These are phyloP conservation scores for Metarhizium guizhouense DNA, from an alignment of 2,329 filamentous ascomycete genomes.

Conservation along the genomic window DNA sequence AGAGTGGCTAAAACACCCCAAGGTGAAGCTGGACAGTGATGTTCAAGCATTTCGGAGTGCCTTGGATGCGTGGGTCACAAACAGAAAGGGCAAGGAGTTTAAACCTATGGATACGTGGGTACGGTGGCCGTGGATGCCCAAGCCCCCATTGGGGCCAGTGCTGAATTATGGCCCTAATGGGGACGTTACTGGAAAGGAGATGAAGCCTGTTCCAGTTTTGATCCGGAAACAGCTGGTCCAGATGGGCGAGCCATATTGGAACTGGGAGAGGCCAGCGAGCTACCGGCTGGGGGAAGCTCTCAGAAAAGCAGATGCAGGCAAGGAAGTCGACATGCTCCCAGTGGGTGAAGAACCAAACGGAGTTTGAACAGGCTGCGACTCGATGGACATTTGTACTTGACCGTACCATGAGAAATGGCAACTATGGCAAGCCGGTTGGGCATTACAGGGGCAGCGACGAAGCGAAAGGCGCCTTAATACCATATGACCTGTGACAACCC, in stretches of 20 bases:
- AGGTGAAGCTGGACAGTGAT: slow-evolving; percentile 21
- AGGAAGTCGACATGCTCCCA: too few relatives aligned
- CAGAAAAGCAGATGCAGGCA: too few relatives aligned
- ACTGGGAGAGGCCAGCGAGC: slow-evolving; percentile 3
- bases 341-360: too few relatives aligned
- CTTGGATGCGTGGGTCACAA: slow-evolving; percentile 16
- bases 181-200: neutral
- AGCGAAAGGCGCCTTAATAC: too few relatives aligned
- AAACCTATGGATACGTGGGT: slow-evolving; percentile 1
- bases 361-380: too few relatives aligned
- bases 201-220: neutral
- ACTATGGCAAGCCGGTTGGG: too few relatives aligned
- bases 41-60: slow-evolving; percentile 18
- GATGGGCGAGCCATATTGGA: neutral
- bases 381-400: too few relatives aligned
- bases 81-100: neutral
- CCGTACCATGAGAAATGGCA: too few relatives aligned
- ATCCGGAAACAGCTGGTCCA: neutral
- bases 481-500: too few relatives aligned
- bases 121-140: slow-evolving; percentile 2
- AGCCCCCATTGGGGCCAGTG: neutral
- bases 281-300: neutral
- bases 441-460: too few relatives aligned
- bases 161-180: neutral
- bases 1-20: slow-evolving; percentile 22